Conservation (phyloP, 2,329 filamentous ascomycete genomes). For the Talaromyces sp. region DNA sequence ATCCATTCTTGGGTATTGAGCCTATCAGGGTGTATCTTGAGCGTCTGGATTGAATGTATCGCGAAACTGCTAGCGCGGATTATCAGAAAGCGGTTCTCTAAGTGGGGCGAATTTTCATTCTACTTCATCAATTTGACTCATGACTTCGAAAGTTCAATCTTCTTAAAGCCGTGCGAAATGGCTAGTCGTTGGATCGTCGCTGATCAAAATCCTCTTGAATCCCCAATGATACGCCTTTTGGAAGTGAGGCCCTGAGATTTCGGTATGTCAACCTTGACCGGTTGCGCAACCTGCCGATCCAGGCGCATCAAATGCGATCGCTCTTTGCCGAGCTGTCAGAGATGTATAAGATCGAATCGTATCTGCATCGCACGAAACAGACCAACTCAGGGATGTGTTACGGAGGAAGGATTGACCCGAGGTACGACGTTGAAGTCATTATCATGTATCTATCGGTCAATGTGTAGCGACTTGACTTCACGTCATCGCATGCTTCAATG, state of each 20-base stretch:
- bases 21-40: background rate
- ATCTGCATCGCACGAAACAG: background rate
- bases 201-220: no score
- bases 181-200: background rate
- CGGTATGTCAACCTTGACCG: background rate
- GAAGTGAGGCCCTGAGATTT: background rate
- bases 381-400: background rate
- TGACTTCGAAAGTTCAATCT: background rate
- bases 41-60: background rate
- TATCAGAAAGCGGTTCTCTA: background rate
- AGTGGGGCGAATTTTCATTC: background rate
- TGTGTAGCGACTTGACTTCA: background rate
- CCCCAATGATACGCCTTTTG: background rate
- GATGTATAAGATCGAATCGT: background rate
- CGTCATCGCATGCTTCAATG: conserved; percentile 2
- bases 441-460: background rate
- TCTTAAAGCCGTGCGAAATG: background rate
- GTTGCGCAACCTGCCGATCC: conserved; percentile 1
- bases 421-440: background rate
- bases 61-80: conserved; percentile 13
- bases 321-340: conserved; percentile 1
- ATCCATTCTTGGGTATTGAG: background rate
- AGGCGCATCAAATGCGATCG: conserved; percentile 10
- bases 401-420: background rate
- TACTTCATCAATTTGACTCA: background rate